These are phyloP conservation scores for Luffa aegyptiaca DNA, from an alignment of 306 rosid species.

Conservation along the genomic window DNA sequence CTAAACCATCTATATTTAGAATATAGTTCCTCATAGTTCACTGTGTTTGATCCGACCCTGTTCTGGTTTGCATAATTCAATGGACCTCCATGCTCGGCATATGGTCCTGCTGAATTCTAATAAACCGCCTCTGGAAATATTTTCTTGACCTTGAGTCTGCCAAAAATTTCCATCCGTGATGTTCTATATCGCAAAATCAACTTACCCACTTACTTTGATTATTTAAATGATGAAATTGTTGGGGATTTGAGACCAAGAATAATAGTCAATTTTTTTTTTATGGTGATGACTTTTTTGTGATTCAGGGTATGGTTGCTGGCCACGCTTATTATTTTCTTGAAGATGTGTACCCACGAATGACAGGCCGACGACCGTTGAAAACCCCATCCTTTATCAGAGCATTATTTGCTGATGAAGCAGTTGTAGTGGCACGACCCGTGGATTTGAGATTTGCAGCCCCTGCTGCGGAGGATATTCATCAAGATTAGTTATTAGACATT, in stretches of 20 bases:
- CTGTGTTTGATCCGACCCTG: background rate
- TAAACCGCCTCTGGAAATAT: background rate
- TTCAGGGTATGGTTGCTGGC: conserved; percentile 96
- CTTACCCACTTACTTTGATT: background rate
- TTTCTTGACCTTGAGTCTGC: background rate
- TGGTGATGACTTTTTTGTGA: background rate
- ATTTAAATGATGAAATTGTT: background rate
- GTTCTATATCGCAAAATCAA: background rate
- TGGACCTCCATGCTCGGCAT: background rate
- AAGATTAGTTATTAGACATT: conserved; percentile 25
- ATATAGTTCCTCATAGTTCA: background rate
- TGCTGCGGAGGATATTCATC: conserved; percentile 49
- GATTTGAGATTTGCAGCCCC: conserved; percentile 83
- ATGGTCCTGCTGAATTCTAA: background rate
- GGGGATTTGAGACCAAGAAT: background rate
- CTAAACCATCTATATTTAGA: background rate
- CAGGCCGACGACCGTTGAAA: conserved; percentile 67
- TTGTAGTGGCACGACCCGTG: conserved; percentile 68
- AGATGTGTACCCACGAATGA: conserved; percentile 91
- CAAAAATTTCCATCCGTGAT: background rate
- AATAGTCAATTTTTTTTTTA: background rate
- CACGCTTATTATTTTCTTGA: conserved; percentile 93
- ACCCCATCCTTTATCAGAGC: conserved; percentile 90
- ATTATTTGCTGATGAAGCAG: conserved; percentile 74
- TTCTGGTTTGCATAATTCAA: background rate